These are phyloP conservation scores for Conringia planisiliqua DNA, from an alignment of 345 rosid genomes.

Conservation along the genomic window DNA sequence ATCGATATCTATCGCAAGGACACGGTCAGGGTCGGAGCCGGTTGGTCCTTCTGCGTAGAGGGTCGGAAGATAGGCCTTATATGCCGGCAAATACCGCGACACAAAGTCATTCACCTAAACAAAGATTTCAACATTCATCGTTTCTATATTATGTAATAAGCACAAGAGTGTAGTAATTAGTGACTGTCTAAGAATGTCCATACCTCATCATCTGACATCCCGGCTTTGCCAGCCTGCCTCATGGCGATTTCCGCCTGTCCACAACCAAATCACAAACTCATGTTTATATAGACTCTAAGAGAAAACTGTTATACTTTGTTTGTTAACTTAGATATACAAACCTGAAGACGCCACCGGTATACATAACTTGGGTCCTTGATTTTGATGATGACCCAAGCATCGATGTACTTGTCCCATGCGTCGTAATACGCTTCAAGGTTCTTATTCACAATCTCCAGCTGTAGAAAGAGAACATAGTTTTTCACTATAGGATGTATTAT, in stretches of 20 bases:
- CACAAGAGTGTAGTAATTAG: neutral
- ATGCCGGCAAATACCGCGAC: conserved; percentile 86
- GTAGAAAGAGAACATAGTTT: conserved; percentile 13
- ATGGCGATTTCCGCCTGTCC: conserved; percentile 90
- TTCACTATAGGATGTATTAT: neutral
- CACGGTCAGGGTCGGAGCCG: conserved; percentile 64
- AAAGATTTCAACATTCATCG: neutral
- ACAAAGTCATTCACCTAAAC: conserved; percentile 88
- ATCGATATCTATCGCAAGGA: conserved; percentile 70
- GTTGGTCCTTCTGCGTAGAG: conserved; percentile 88
- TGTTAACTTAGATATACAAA: conserved; percentile 12
- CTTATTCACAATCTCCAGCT: conserved; percentile 78
- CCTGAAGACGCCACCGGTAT: conserved; percentile 96
- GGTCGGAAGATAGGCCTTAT: conserved; percentile 80
- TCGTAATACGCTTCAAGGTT: conserved; percentile 83
- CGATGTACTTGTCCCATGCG: conserved; percentile 84
- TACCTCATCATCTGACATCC: conserved; percentile 96
- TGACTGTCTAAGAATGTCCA: neutral
- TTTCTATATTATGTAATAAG: neutral
- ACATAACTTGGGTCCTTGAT: conserved; percentile 89
- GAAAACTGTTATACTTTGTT: neutral
- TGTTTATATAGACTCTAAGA: neutral
- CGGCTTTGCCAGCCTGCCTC: conserved; percentile 82
- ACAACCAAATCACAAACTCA: neutral
- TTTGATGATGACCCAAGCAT: conserved; percentile 83